Evolutionary conservation across 2,329 filamentous ascomycete species (phyloP).

Genomic region (Stylonectria norvegica): DNA sequence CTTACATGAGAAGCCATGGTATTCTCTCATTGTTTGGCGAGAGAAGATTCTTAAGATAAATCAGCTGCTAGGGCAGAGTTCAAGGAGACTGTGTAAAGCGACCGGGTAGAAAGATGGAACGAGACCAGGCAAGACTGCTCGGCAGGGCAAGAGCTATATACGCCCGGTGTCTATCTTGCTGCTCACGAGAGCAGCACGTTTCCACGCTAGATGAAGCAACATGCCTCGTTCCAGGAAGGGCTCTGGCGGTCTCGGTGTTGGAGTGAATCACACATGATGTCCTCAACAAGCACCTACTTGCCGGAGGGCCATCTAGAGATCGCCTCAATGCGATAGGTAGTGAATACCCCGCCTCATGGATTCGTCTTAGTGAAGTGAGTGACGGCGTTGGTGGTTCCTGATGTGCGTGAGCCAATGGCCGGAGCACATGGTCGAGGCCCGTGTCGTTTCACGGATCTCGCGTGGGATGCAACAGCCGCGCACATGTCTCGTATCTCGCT

Average conservation of each 20-base stretch:
- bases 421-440: conserved; percentile 37
- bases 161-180: not conserved
- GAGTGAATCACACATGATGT: conserved; percentile 15
- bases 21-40: conserved; percentile 60
- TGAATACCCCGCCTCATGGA: conserved; percentile 24
- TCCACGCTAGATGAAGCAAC: conserved; percentile 1
- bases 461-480: conserved; percentile 19
- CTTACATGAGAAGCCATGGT: conserved; percentile 66
- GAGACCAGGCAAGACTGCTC: conserved; percentile 7
- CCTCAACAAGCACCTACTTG: conserved; percentile 17
- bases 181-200: not conserved
- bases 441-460: conserved; percentile 24
- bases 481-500: conserved; percentile 27
- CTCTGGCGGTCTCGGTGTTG: too few relatives aligned
- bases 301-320: conserved; percentile 18
- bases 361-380: conserved; percentile 2
- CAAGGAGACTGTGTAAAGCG: conserved; percentile 30
- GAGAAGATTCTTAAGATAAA: conserved; percentile 28
- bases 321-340: conserved; percentile 21
- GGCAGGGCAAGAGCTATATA: conserved; percentile 25
- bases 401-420: conserved; percentile 39
- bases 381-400: not conserved
- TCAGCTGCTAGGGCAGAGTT: conserved; percentile 28
- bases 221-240: not conserved
- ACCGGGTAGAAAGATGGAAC: conserved; percentile 25